phyloP scores from a whole-genome alignment of 305 asterid genomes.

The Ilex paraguariensis region DNA sequence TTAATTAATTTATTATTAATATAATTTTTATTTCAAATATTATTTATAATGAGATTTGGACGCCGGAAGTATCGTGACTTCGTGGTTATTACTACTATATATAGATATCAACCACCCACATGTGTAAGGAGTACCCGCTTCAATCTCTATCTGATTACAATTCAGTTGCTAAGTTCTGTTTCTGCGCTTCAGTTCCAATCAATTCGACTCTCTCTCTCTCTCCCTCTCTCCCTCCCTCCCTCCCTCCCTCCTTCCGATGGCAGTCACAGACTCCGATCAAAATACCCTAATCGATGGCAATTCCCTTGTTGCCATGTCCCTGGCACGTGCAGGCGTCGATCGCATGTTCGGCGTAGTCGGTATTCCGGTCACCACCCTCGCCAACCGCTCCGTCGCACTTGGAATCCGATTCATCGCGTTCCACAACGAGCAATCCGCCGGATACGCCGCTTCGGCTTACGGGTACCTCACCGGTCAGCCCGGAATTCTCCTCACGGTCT shows the following conservation, averaged over 20 bases:
- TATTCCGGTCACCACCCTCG: constrained; percentile 78
- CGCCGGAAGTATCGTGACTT: too few species aligned
- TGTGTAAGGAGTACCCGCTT: too few species aligned
- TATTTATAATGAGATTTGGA: too few species aligned
- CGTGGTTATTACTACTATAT: too few species aligned
- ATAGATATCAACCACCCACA: too few species aligned
- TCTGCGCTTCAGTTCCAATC: too few species aligned
- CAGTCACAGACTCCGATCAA: constrained; percentile 20
- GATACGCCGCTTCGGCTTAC: constrained; percentile 94
- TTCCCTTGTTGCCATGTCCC: constrained; percentile 63
- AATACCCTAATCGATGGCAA: constrained; percentile 47
- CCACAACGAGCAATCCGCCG: constrained; percentile 94
- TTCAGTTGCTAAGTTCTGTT: too few species aligned
- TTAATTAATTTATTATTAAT: too few species aligned
- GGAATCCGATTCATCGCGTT: constrained; percentile 85
- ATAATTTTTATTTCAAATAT: too few species aligned
- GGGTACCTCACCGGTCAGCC: constrained; percentile 77
- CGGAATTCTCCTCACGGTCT: constrained; percentile 77
- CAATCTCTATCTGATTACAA: too few species aligned
- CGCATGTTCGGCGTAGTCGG: constrained; percentile 90
- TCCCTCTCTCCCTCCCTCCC: neutral
- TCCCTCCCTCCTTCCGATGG: constrained; percentile 26
- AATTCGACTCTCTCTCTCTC: too few species aligned
- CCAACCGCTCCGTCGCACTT: constrained; percentile 60
- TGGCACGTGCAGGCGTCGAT: constrained; percentile 58